Base-by-base conservation (phyloP, 2,329 filamentous ascomycete genomes). In the Colletotrichum caudatum region DNA sequence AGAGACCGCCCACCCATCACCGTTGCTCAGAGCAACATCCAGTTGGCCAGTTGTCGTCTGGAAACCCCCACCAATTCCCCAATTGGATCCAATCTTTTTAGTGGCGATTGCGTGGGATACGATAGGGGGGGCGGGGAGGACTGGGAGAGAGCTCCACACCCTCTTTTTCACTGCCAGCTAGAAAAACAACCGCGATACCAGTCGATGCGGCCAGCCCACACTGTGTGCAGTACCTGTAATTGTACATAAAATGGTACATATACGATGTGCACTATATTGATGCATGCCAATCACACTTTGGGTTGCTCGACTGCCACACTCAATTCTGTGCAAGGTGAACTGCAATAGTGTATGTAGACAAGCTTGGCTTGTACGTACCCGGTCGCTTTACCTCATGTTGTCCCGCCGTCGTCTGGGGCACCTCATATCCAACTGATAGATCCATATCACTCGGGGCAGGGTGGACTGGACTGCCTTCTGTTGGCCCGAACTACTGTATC, bases 11-110 rank as follows among this genome's bases (percentile, higher is more conserved):
- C 39, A 35, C 29, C 29, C 11, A 23, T 44, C 50, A 37, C 41
- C 59, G 69, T 72, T 72, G 69, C 69, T 69, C 59, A 64, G 69
- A 72, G 69, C 65, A 72, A 72, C 69, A 69, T 62, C 59, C 66
- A 64, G 69, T 69, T 72, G 69, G 69, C 59, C 66, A 69, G 69
- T 46, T 56, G 60, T 69, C 54, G 65, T 67, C 60, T 29, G 57
- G 59, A 35, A 46, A 51, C 48, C 69, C 65, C 69, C 59, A 69
- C 60, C 69, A 44, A 69, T 64, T 64, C 48, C 60, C 69, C 69
- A 72, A 72, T 72, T 48, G 60, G 66, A 61, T 64, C 69, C 69
- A 72, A 14, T 71, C 35, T 56, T 71, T 57, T 26, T 53, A 60
- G 69, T 69, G 69, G 69, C 60, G 48, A 69, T 72, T 59, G 69